phyloP scores from a whole-genome alignment of 345 rosid species.

The Rubroshorea leprosula region DNA sequence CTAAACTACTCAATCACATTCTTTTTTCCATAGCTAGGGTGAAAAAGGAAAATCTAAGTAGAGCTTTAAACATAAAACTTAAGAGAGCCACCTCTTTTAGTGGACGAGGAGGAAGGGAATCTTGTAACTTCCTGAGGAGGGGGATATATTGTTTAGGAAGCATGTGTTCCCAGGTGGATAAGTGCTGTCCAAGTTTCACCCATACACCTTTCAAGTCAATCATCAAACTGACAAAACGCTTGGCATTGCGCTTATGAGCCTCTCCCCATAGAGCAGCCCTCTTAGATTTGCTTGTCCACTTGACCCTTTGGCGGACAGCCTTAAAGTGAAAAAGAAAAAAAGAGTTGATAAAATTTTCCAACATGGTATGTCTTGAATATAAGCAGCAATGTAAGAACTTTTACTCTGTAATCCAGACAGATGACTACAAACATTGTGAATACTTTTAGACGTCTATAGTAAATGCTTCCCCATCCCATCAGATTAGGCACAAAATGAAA shows the following conservation, averaged over 20 bases:
- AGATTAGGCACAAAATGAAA: constrained; percentile 9
- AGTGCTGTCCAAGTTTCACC: constrained; percentile 94
- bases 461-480: constrained; percentile 82
- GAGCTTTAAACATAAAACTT: background rate
- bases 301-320: constrained; percentile 73
- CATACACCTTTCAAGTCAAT: constrained; percentile 78
- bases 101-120: constrained; percentile 96
- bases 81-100: constrained; percentile 57
- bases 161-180: constrained; percentile 94
- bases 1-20: too few species aligned
- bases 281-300: constrained; percentile 59
- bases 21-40: background rate
- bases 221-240: constrained; percentile 65
- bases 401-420: constrained; percentile 88
- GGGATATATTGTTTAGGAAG: constrained; percentile 75
- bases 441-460: constrained; percentile 63
- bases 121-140: constrained; percentile 82
- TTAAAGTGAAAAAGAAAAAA: constrained; percentile 16
- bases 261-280: constrained; percentile 59
- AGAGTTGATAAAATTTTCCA: constrained; percentile 1
- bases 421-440: constrained; percentile 61
- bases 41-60: background rate
- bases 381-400: constrained; percentile 10
- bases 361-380: constrained; percentile 1
- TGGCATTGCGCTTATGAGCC: constrained; percentile 88